Percentiles rank a stretch among this genome's conserved stretches.
Evolutionary conservation across 2,329 filamentous ascomycete species (phyloP).

Genomic region (Aureobasidium namibiae): DNA sequence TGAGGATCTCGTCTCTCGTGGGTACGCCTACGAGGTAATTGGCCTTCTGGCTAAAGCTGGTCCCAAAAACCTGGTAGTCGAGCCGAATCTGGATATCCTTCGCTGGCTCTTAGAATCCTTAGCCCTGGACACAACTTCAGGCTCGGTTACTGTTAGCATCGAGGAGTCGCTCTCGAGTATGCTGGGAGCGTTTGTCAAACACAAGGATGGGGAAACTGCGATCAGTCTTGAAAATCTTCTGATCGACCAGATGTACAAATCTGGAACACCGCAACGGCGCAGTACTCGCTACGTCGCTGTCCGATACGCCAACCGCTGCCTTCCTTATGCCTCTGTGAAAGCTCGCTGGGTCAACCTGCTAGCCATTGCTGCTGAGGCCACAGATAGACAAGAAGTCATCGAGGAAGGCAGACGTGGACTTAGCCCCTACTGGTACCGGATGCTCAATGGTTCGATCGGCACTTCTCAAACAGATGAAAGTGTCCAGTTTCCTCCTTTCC

Average conservation of each 20-base stretch:
- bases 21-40: constrained; percentile 83
- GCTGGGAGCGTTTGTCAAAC: constrained; percentile 48
- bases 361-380: constrained; percentile 58
- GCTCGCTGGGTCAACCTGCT: constrained; percentile 85
- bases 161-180: constrained; percentile 81
- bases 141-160: constrained; percentile 73
- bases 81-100: constrained; percentile 47
- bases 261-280: constrained; percentile 32
- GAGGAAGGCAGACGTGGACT: constrained; percentile 87
- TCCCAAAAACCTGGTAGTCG: constrained; percentile 47
- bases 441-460: constrained; percentile 44
- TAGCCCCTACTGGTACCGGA: constrained; percentile 65
- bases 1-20: constrained; percentile 58
- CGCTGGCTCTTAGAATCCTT: constrained; percentile 80
- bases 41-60: constrained; percentile 66
- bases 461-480: constrained; percentile 19
- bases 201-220: constrained; percentile 35
- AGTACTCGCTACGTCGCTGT: constrained; percentile 75
- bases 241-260: constrained; percentile 47
- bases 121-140: constrained; percentile 65
- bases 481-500: constrained; percentile 36
- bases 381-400: constrained; percentile 70
- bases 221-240: constrained; percentile 49
- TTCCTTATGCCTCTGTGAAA: constrained; percentile 68
- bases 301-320: constrained; percentile 81